Conservation (phyloP, 805 yeast species). For the Naumovozyma dairenensis region DNA sequence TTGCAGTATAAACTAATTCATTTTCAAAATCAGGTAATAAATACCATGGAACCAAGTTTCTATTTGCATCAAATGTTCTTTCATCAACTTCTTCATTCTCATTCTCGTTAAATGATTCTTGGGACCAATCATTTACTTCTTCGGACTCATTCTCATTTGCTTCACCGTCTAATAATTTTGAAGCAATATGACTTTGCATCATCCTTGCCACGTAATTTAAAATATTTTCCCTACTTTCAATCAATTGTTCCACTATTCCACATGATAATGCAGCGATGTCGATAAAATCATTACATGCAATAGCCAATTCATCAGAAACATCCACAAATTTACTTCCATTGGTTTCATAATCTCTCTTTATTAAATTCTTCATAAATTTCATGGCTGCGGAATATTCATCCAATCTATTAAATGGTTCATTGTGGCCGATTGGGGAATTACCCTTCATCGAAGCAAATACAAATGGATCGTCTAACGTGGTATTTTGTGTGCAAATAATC, state of each 20-base stretch:
- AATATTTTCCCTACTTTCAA: constrained; percentile 59
- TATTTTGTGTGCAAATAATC: constrained; percentile 53
- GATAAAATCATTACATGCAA: constrained; percentile 23
- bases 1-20: constrained; percentile 48
- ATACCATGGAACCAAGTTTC: constrained; percentile 69
- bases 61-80: background rate
- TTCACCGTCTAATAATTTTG: constrained; percentile 42
- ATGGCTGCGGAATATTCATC: constrained; percentile 18
- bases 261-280: constrained; percentile 26
- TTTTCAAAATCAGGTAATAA: constrained; percentile 55
- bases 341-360: constrained; percentile 34
- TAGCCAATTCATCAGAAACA: constrained; percentile 22
- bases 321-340: constrained; percentile 27
- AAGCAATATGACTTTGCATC: constrained; percentile 60
- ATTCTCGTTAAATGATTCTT: no score
- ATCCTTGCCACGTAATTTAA: constrained; percentile 63
- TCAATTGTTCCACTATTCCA: constrained; percentile 43
- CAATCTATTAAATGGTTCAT: constrained; percentile 13
- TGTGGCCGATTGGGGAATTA: constrained; percentile 29
- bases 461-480: constrained; percentile 64
- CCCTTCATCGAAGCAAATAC: constrained; percentile 53
- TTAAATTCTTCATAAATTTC: constrained; percentile 36
- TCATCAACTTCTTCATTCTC: background rate
- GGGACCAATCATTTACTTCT: background rate
- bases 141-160: constrained; percentile 17